A percentile compares a stretch with the other conserved stretches of the same genome.
phyloP scores from a whole-genome alignment of 306 rosid genomes.

The Calophaca sinica region DNA sequence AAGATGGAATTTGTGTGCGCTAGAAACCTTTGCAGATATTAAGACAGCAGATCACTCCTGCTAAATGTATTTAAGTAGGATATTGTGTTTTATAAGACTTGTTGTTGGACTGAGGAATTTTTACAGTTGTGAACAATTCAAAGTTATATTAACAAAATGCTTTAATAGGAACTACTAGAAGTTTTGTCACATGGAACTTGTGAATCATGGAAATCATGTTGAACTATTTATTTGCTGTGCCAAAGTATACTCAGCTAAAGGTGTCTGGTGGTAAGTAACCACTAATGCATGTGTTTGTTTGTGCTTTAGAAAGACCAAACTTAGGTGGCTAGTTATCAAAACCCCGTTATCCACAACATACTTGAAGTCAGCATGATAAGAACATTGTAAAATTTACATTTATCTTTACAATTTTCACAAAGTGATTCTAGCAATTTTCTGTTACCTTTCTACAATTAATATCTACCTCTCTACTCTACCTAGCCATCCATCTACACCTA shows the following conservation, averaged over 20 bases:
- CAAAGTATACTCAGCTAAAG: neutral
- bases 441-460: slow-evolving; percentile 47
- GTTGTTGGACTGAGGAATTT: slow-evolving; percentile 31
- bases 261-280: neutral
- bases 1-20: slow-evolving; percentile 29
- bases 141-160: slow-evolving; percentile 34
- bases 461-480: slow-evolving; percentile 60
- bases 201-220: neutral
- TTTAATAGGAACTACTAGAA: slow-evolving; percentile 8
- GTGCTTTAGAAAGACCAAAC: no score
- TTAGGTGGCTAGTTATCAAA: neutral
- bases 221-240: neutral
- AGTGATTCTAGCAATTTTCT: slow-evolving; percentile 44
- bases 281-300: neutral
- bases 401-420: slow-evolving; percentile 53
- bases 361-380: slow-evolving; percentile 25
- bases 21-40: slow-evolving; percentile 21
- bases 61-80: slow-evolving; percentile 22
- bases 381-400: slow-evolving; percentile 41
- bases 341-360: neutral
- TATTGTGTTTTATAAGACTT: slow-evolving; percentile 23
- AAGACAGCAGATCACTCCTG: slow-evolving; percentile 13
- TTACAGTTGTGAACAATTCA: slow-evolving; percentile 14
- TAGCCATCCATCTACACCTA: slow-evolving; percentile 43
- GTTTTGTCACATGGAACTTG: slow-evolving; percentile 32